Evolutionary conservation across 2,329 filamentous ascomycete species (phyloP).

Genomic region (Lasiodiplodia theobromae): DNA sequence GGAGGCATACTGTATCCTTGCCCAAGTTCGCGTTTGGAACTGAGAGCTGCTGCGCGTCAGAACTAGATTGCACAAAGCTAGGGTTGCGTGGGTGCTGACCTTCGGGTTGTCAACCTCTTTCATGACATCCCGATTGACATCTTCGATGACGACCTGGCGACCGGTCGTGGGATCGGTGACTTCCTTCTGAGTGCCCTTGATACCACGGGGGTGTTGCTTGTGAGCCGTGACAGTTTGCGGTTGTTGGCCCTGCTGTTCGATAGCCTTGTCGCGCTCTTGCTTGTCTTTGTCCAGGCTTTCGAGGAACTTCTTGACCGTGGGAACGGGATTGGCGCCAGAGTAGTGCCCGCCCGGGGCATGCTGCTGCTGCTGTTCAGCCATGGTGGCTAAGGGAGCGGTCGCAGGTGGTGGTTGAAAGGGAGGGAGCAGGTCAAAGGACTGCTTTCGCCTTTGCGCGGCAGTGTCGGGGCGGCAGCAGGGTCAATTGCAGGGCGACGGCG

Average conservation of each 20-base stretch:
- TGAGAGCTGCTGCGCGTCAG: slow-evolving; percentile 64
- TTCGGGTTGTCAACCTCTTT: slow-evolving; percentile 74
- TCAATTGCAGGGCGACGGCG: slow-evolving; percentile 2
- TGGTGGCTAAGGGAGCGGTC: background rate
- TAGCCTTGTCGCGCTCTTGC: slow-evolving; percentile 72
- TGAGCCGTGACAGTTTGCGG: slow-evolving; percentile 46
- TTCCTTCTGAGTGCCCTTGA: slow-evolving; percentile 58
- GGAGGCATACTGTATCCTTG: slow-evolving; percentile 66
- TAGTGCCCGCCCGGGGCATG: slow-evolving; percentile 71
- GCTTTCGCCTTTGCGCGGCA: slow-evolving; percentile 8
- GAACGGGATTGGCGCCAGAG: slow-evolving; percentile 82
- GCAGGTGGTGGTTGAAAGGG: slow-evolving; percentile 7
- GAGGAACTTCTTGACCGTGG: slow-evolving; percentile 86
- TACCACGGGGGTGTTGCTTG: slow-evolving; percentile 53
- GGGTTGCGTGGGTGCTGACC: slow-evolving; percentile 52
- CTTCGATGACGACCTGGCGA: slow-evolving; percentile 83
- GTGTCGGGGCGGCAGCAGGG: background rate
- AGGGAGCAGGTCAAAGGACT: slow-evolving; percentile 5
- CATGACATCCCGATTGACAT: slow-evolving; percentile 75
- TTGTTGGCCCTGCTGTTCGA: slow-evolving; percentile 64
- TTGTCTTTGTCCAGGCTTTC: slow-evolving; percentile 81
- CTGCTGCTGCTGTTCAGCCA: slow-evolving; percentile 52
- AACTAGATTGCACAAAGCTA: background rate
- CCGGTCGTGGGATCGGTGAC: slow-evolving; percentile 92
- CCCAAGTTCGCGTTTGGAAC: slow-evolving; percentile 90